Evolutionary conservation across 2,329 filamentous ascomycete genomes (phyloP), one percentile per base, ranked within the genome.

Genomic region (Hansfordia pulvinata): DNA sequence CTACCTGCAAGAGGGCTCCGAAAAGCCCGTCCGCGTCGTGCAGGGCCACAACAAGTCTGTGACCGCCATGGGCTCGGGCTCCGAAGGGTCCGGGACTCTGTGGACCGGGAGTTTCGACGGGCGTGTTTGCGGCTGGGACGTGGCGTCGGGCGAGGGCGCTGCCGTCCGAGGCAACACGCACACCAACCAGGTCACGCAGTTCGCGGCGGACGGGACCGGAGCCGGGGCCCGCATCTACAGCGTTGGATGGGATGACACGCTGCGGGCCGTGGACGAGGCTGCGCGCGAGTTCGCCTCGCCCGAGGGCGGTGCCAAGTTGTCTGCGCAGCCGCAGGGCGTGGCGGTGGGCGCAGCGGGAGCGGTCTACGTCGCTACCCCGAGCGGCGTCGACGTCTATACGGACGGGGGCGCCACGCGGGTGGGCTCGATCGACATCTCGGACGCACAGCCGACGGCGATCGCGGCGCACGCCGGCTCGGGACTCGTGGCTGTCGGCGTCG

Each of bases 91-190:
- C 33, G 58, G 55, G 4, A 81, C 77, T 1, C 53, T 96, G 10
- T 86, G 76, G 64, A 92, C 88, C 1, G 90, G 90, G 32, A 93
- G 85, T 54, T 92, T 86, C 39, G 90, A 98, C 35, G 90, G 90
- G 24, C 71, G 81, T 20, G 71, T 93, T 15, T 81, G 79, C 47
- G 73, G 70, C 30, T 98, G 90, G 88, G 77, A 96, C 45, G 48
- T 83, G 16, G 57, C 64, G 10, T 69, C 64, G 4, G 88, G 86
- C 2, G 49, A 62, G 22, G 83, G 77, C 13, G 64, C 73, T 17
- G 65, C 69, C 9, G 67, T 92, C 8, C 81, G 90, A 35, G 88
- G 90, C 16, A 73, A 83, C 37, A 62, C 70, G 4, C 90, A 94
- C 52, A 79, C 79, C 6, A 92, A 88, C 50, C 86, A 92, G 50